Evolutionary conservation across 2,329 filamentous ascomycete species (phyloP).

Genomic region (Remersonia thermophila): DNA sequence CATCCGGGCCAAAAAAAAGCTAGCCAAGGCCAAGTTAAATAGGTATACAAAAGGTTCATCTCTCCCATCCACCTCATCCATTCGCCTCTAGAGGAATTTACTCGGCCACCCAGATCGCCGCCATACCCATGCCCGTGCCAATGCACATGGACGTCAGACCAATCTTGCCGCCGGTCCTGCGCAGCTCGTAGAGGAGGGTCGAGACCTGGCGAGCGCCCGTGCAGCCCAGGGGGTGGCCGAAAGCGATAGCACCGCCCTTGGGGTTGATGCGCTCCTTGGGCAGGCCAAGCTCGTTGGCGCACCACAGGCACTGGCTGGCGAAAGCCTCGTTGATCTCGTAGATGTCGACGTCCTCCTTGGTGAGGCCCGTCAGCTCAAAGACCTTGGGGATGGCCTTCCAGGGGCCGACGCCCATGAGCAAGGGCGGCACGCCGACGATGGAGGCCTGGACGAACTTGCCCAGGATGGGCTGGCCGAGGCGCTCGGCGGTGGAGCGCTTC

Average conservation of each 20-base stretch:
- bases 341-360: constrained; percentile 85
- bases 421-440: constrained; percentile 77
- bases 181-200: constrained; percentile 81
- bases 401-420: constrained; percentile 92
- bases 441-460: constrained; percentile 85
- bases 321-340: constrained; percentile 99
- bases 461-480: constrained; percentile 74
- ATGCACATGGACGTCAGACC: constrained; percentile 95
- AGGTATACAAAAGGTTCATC: constrained; percentile 6
- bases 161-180: constrained; percentile 69
- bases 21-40: neutral
- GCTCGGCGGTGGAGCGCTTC: constrained; percentile 83
- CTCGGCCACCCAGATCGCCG: constrained; percentile 77
- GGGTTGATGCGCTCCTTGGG: constrained; percentile 86
- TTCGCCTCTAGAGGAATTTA: constrained; percentile 4
- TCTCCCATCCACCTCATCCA: neutral
- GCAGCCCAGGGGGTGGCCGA: constrained; percentile 88
- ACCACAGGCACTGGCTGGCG: constrained; percentile 89
- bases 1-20: constrained; percentile 2
- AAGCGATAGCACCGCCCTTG: constrained; percentile 92
- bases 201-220: constrained; percentile 90
- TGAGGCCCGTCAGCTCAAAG: constrained; percentile 74
- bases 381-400: constrained; percentile 93
- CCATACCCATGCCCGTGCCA: constrained; percentile 96
- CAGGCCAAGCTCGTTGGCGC: constrained; percentile 74